A percentile compares a stretch with the other conserved stretches of the same genome.
Conservation (phyloP, 2,329 filamentous ascomycete species). For the Ophiostoma populinum region DNA sequence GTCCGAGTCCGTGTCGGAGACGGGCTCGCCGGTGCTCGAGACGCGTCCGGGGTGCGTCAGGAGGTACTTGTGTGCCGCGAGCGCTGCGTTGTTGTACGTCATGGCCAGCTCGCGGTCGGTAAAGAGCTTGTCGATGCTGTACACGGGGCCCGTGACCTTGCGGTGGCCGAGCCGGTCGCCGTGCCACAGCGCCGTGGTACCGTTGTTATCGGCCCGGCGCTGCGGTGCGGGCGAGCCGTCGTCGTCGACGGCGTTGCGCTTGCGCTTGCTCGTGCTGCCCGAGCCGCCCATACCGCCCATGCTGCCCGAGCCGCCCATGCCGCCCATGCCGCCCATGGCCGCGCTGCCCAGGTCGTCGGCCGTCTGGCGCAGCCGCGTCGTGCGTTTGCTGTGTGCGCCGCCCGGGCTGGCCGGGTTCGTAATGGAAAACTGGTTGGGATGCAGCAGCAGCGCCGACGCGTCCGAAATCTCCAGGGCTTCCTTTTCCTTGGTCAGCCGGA, state of each 20-base stretch:
- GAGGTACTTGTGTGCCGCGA: conserved; percentile 45
- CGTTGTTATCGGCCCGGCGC: conserved; percentile 37
- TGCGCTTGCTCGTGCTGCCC: conserved; percentile 39
- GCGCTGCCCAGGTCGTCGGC: conserved; percentile 39
- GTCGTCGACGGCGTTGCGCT: conserved; percentile 36
- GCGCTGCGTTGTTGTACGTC: conserved; percentile 44
- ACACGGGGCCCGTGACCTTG: conserved; percentile 40
- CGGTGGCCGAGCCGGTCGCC: conserved; percentile 38
- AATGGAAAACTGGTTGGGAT: conserved; percentile 51
- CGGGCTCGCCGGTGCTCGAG: conserved; percentile 30
- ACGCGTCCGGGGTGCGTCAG: conserved; percentile 36
- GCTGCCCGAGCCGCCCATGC: neutral
- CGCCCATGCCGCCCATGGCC: neutral
- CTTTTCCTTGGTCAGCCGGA: conserved; percentile 46
- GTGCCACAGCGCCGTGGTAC: conserved; percentile 44
- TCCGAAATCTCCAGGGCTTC: conserved; percentile 52
- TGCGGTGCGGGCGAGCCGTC: conserved; percentile 45
- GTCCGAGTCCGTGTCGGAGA: conserved; percentile 35
- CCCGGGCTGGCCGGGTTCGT: conserved; percentile 47
- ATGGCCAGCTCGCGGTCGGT: conserved; percentile 52
- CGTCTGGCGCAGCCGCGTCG: conserved; percentile 42
- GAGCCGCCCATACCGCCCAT: conserved; percentile 29
- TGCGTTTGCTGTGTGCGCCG: conserved; percentile 44
- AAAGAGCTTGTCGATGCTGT: conserved; percentile 53
- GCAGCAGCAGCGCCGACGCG: conserved; percentile 45